Evolutionary conservation across 371 early-diverging fungal species (phyloP).

Genomic region (Saksenaea vasiformis): DNA sequence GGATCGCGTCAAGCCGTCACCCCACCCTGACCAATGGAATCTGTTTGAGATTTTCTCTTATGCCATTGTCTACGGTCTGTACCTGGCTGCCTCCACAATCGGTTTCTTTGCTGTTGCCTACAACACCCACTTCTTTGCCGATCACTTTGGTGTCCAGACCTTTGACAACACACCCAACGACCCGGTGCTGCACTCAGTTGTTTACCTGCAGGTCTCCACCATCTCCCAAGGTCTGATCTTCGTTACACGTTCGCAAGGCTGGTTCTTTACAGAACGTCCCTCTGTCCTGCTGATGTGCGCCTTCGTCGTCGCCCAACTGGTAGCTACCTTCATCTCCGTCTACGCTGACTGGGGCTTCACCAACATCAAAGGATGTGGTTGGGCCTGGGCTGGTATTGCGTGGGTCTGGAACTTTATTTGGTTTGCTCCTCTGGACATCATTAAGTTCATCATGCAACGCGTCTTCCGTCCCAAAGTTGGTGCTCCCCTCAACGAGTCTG

Average conservation of each 20-base stretch:
- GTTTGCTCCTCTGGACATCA: conserved; percentile 63
- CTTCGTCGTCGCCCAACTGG: conserved; percentile 55
- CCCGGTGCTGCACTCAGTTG: conserved; percentile 47
- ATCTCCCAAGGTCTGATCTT: conserved; percentile 59
- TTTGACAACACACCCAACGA: conserved; percentile 41
- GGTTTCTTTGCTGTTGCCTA: conserved; percentile 51
- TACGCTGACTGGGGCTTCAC: conserved; percentile 64
- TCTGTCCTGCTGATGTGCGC: conserved; percentile 48
- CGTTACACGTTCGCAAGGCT: conserved; percentile 56
- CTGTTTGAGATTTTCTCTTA: conserved; percentile 60
- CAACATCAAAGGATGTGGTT: conserved; percentile 52
- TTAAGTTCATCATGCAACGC: conserved; percentile 63
- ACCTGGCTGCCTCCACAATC: conserved; percentile 59
- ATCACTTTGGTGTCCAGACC: conserved; percentile 35
- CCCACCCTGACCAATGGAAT: conserved; percentile 62
- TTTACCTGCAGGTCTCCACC: conserved; percentile 58
- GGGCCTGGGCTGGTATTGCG: conserved; percentile 49
- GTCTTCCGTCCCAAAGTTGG: conserved; percentile 37
- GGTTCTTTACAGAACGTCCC: conserved; percentile 55
- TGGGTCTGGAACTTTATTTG: conserved; percentile 66
- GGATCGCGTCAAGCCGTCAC: conserved; percentile 61
- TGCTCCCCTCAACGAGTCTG: conserved; percentile 27
- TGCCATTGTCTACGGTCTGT: conserved; percentile 60
- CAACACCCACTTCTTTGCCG: conserved; percentile 51
- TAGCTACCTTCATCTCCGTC: conserved; percentile 58